Conservation (phyloP, 2,329 filamentous ascomycete genomes). For the Aspergillus fijiensis region DNA sequence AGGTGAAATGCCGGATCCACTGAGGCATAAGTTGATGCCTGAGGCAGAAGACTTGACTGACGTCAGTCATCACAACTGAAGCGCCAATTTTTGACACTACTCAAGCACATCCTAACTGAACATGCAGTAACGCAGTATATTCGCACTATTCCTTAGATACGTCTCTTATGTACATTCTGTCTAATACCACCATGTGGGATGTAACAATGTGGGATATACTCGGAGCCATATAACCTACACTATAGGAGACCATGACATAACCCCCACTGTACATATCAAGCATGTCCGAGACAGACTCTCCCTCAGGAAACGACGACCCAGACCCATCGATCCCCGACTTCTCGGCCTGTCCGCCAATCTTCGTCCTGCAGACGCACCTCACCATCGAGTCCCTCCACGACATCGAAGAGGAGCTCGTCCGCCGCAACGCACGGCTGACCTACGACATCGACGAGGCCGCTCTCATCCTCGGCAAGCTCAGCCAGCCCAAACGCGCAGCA, state of each 20-base stretch:
- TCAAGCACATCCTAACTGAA: too few species aligned
- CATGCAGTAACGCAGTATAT: too few species aligned
- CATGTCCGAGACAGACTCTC: conserved; percentile 18
- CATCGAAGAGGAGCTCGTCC: conserved; percentile 63
- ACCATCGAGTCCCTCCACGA: conserved; percentile 60
- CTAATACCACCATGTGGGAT: too few species aligned
- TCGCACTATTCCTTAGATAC: too few species aligned
- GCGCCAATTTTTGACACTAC: too few species aligned
- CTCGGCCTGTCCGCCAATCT: conserved; percentile 61
- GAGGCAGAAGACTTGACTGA: conserved; percentile 1
- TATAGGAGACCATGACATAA: too few species aligned
- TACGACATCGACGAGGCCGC: conserved; percentile 70
- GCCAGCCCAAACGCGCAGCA: conserved; percentile 66
- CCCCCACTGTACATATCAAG: background rate
- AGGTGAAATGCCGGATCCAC: too few species aligned
- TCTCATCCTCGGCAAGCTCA: conserved; percentile 72
- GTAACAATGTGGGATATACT: too few species aligned
- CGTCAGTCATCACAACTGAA: background rate
- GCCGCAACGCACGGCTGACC: conserved; percentile 59
- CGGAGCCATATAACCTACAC: too few species aligned
- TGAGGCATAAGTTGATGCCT: background rate
- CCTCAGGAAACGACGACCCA: conserved; percentile 14
- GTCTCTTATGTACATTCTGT: too few species aligned
- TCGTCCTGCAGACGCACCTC: conserved; percentile 71
- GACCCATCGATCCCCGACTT: conserved; percentile 23